A percentile compares a stretch with the other conserved stretches of the same genome.
Evolutionary conservation across 352 stramenopile genomes (phyloP).

Genomic region (Albugo candida): DNA sequence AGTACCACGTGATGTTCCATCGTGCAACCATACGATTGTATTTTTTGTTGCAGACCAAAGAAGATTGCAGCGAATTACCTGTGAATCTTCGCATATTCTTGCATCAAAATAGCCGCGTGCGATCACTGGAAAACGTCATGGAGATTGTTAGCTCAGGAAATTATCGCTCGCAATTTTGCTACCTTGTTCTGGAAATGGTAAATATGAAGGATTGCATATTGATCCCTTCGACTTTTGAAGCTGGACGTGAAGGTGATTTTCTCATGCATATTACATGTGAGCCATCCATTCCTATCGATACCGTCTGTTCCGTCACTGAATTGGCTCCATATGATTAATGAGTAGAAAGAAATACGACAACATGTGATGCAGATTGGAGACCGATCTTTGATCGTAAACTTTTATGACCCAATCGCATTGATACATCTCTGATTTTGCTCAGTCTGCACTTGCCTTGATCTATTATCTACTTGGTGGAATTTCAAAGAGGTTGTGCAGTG

Average conservation of each 20-base stretch:
- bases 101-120: constrained; percentile 26
- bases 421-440: constrained; percentile 34
- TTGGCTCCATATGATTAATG: constrained; percentile 16
- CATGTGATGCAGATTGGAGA: constrained; percentile 50
- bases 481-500: constrained; percentile 25
- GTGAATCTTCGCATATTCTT: constrained; percentile 49
- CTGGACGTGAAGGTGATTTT: constrained; percentile 20
- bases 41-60: constrained; percentile 23
- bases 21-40: constrained; percentile 19
- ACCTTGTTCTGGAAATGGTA: constrained; percentile 22
- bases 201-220: constrained; percentile 27
- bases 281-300: constrained; percentile 11
- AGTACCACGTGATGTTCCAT: constrained; percentile 35
- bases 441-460: background rate
- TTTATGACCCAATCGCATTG: constrained; percentile 14
- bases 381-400: constrained; percentile 38
- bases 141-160: constrained; percentile 45
- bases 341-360: constrained; percentile 39
- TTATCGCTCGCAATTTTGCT: constrained; percentile 62
- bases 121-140: constrained; percentile 16
- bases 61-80: constrained; percentile 10
- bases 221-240: constrained; percentile 60
- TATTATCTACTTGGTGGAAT: background rate
- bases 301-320: constrained; percentile 35
- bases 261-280: constrained; percentile 37